phyloP scores from a whole-genome alignment of 1,284 basidiomycete species.

The Stereum hirsutum region DNA sequence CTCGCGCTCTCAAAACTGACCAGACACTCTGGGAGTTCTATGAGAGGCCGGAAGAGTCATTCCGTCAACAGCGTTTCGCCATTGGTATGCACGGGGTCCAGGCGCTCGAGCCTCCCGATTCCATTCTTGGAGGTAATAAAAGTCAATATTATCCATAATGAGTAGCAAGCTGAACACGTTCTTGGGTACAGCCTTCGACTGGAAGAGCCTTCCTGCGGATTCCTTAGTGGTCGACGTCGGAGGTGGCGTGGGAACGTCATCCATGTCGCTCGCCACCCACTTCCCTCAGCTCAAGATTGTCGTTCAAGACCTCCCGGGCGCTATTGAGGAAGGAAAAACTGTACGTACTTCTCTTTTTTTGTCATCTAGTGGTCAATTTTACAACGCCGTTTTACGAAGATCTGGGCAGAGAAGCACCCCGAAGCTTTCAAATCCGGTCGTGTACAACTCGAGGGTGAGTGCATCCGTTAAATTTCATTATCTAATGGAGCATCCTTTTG shows the following conservation, averaged over 20 bases:
- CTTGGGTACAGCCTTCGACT: constrained; percentile 22
- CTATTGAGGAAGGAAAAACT: constrained; percentile 20
- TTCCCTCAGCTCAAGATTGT: constrained; percentile 23
- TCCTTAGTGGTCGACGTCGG: constrained; percentile 33
- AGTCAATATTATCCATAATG: neutral
- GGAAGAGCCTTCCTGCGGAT: constrained; percentile 20
- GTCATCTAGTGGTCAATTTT: too few relatives aligned
- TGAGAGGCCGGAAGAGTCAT: neutral
- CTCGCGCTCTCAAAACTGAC: constrained; percentile 9
- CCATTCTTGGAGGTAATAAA: neutral
- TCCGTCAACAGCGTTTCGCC: neutral
- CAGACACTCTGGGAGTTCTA: neutral
- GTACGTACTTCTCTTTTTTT: too few relatives aligned
- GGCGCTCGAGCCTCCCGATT: neutral
- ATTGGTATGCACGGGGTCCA: constrained; percentile 1
- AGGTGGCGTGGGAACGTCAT: constrained; percentile 27
- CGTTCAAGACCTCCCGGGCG: constrained; percentile 26
- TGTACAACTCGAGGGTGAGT: constrained; percentile 16
- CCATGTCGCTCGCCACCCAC: constrained; percentile 18
- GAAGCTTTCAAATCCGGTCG: constrained; percentile 14
- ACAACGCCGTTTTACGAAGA: too few relatives aligned
- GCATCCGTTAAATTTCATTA: neutral
- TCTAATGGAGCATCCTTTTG: too few relatives aligned
- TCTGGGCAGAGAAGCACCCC: constrained; percentile 21
- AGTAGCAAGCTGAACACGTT: neutral